phyloP scores from a whole-genome alignment of 495 filamentous ascomycete genomes.

The Entonaema liquescens region DNA sequence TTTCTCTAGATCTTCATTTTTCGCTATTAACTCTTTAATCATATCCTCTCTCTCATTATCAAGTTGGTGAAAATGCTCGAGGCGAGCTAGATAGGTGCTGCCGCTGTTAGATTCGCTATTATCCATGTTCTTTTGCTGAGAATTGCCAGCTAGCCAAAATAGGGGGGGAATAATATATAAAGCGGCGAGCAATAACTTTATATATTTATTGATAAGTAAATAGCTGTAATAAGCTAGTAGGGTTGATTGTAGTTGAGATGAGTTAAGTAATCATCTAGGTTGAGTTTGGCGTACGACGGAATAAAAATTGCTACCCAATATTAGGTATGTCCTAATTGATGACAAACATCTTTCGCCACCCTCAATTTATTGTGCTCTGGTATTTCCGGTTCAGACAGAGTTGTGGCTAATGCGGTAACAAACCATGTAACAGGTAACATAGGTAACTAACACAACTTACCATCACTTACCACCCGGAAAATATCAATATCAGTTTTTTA shows the following conservation, averaged over 20 bases:
- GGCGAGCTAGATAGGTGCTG: slow-evolving; percentile 22
- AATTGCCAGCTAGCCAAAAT: background rate
- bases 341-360: background rate
- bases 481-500: too few relatives aligned
- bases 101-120: background rate
- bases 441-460: too few relatives aligned
- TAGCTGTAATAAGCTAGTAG: background rate
- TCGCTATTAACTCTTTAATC: slow-evolving; percentile 29
- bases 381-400: background rate
- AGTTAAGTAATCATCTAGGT: background rate
- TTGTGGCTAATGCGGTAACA: background rate
- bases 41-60: slow-evolving; percentile 33
- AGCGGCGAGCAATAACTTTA: background rate
- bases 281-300: background rate
- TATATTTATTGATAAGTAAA: background rate
- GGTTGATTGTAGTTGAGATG: background rate
- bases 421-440: background rate
- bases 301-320: background rate
- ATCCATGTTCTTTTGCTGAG: slow-evolving; percentile 18
- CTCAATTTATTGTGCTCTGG: background rate
- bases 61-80: slow-evolving; percentile 20
- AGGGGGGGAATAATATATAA: background rate
- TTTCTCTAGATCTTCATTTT: slow-evolving; percentile 20
- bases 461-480: background rate
- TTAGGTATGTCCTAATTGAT: background rate